Conservation (phyloP, 2,329 filamentous ascomycete species). For the Botrytis hyacinthi region DNA sequence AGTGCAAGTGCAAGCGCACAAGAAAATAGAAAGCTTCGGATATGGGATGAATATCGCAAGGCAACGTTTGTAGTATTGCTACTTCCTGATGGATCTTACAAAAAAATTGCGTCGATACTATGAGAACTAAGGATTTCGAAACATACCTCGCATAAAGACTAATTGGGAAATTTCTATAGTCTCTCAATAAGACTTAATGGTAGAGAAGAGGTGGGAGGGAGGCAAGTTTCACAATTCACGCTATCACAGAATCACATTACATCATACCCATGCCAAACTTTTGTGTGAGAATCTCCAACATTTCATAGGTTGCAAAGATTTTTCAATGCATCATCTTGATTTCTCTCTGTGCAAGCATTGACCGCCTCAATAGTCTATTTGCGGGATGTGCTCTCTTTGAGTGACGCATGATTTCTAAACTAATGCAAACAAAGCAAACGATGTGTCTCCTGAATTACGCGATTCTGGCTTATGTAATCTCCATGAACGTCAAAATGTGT, state of each 20-base stretch:
- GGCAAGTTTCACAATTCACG: not conserved
- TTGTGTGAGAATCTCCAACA: not conserved
- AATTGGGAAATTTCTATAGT: not conserved
- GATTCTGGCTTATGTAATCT: not conserved
- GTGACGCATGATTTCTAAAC: no score
- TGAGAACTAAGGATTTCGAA: not conserved
- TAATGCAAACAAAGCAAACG: not conserved
- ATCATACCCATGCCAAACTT: not conserved
- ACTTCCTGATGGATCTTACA: not conserved
- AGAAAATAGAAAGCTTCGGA: not conserved
- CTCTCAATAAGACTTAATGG: not conserved
- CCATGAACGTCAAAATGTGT: not conserved
- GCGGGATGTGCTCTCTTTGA: fast-evolving
- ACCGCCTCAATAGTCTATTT: not conserved
- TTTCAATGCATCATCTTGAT: not conserved
- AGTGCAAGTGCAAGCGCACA: no score
- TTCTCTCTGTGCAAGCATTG: not conserved
- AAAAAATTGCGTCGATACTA: not conserved
- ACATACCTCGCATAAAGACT: not conserved
- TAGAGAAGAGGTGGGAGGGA: no score
- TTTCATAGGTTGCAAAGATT: not conserved
- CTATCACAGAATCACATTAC: not conserved
- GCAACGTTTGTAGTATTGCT: fast-evolving
- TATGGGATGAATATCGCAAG: not conserved
- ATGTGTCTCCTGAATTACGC: not conserved